Evolutionary conservation across 441 rosid genomes (phyloP), one percentile per base, ranked within the genome.

Genomic region (Jatropha podagrica): DNA sequence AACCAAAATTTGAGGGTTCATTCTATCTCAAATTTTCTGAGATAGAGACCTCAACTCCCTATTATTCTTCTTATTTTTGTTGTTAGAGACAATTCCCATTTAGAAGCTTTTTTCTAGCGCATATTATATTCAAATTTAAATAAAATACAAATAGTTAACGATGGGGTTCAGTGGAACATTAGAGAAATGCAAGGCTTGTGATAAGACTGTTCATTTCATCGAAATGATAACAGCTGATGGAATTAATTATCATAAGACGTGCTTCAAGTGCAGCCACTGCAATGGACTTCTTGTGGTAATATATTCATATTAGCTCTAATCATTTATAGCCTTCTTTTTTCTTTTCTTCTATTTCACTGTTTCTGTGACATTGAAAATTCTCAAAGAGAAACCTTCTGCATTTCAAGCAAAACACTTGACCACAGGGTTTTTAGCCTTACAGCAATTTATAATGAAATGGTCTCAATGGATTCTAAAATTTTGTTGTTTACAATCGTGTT

Each of bases 211-310:
- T 51, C 81, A 88, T 80, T 42, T 85, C 66, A 61, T 80, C 8
- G 93, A 89, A 56, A 69, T 84, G 82, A 65, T 88, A 40, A 69
- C 88, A 0, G 89, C 90, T 48, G 91, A 88, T 81, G 91, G 89
- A 37, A 68, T 81, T 69, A 63, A 84, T 51, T 89, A 86, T 71
- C 93, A 89, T 72, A 88, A 85, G 81, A 88, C 80, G 10, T 89
- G 93, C 82, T 89, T 89, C 87, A 86, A 80, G 77, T 86, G 91
- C 89, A 86, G 77, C 41, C 90, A 88, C 18, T 88, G 93, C 89
- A 83, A 85, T 77, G 91, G 93, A 26, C 80, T 74, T 51, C 86
- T 89, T 68, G 88, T 77, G 83, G 91, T 89, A n/a, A 13, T 69
- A 27, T 38, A 61, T 37, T 20, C 14, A 48, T 54, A 52, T 17